Evolutionary conservation across 768 basidiomycete species (phyloP).

Genomic region (Hortiboletus flavorubellus): DNA sequence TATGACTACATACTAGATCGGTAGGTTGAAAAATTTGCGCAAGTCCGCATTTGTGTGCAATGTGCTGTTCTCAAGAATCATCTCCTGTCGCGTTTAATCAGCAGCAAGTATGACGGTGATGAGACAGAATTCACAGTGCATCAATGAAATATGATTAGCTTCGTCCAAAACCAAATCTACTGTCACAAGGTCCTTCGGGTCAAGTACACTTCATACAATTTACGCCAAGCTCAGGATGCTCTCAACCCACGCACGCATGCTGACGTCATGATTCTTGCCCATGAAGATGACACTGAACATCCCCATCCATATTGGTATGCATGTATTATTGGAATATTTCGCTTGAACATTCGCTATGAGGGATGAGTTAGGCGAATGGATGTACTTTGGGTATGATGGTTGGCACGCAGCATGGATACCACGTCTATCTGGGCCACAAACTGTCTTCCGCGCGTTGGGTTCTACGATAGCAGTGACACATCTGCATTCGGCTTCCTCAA

Average conservation of each 20-base stretch:
- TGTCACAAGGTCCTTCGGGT: conserved; percentile 22
- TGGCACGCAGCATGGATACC: neutral
- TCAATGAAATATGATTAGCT: conserved; percentile 9
- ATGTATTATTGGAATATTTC: conserved; percentile 4
- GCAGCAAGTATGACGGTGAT: conserved; percentile 20
- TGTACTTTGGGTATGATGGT: neutral
- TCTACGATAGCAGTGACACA: neutral
- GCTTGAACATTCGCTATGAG: neutral
- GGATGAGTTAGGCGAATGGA: neutral
- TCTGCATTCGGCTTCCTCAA: neutral
- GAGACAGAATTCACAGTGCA: conserved; percentile 13
- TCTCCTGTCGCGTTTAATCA: neutral
- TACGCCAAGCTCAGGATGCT: conserved; percentile 33
- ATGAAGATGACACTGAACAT: conserved; percentile 23
- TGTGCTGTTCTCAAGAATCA: neutral
- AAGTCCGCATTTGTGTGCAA: no score
- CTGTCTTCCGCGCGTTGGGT: neutral
- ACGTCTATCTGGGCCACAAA: neutral
- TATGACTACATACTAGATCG: no score
- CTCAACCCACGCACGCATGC: conserved; percentile 37
- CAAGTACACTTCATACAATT: conserved; percentile 33
- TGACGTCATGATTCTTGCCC: conserved; percentile 37
- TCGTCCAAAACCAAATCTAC: conserved; percentile 26
- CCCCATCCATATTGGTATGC: conserved; percentile 42
- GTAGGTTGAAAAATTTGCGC: no score